Evolutionary conservation across 805 yeast species (phyloP).

Genomic region (Ogataea ramenticola): DNA sequence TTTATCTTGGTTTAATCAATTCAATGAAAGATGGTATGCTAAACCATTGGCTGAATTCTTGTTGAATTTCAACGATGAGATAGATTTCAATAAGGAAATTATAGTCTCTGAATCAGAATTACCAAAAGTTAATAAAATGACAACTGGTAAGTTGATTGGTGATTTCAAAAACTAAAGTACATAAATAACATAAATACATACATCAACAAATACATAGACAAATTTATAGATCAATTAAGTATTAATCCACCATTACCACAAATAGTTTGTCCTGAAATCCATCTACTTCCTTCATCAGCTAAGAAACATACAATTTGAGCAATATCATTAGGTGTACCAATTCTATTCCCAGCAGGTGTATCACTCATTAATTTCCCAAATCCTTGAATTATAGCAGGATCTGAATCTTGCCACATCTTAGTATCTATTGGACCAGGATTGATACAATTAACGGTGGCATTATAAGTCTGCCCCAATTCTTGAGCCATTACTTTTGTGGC

Average conservation of each 20-base stretch:
- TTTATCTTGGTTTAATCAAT: conserved; percentile 63
- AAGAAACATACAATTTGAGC: conserved; percentile 12
- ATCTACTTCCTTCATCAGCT: conserved; percentile 10
- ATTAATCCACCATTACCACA: conserved; percentile 13
- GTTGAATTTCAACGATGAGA: conserved; percentile 12
- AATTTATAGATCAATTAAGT: not conserved
- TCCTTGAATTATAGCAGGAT: conserved; percentile 7
- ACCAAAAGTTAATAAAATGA: conserved; percentile 8
- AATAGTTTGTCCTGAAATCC: conserved; percentile 11
- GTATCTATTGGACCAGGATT: conserved; percentile 11
- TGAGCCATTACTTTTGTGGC: conserved; percentile 10
- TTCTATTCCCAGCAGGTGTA: conserved; percentile 13
- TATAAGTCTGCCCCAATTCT: conserved; percentile 11
- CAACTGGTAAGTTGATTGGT: conserved; percentile 12
- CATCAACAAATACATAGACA: not conserved
- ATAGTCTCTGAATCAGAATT: conserved; percentile 5
- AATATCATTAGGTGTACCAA: conserved; percentile 15
- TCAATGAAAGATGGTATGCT: conserved; percentile 62
- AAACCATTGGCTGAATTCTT: conserved; percentile 39
- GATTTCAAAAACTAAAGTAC: not conserved
- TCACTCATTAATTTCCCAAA: conserved; percentile 3
- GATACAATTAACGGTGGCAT: conserved; percentile 10
- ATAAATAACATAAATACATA: not conserved
- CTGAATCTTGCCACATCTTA: conserved; percentile 10
- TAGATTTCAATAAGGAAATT: conserved; percentile 5